Evolutionary conservation across 139 green algal species (phyloP), one percentile per base, ranked within the genome.

Genomic region (Eudorina sp.): DNA sequence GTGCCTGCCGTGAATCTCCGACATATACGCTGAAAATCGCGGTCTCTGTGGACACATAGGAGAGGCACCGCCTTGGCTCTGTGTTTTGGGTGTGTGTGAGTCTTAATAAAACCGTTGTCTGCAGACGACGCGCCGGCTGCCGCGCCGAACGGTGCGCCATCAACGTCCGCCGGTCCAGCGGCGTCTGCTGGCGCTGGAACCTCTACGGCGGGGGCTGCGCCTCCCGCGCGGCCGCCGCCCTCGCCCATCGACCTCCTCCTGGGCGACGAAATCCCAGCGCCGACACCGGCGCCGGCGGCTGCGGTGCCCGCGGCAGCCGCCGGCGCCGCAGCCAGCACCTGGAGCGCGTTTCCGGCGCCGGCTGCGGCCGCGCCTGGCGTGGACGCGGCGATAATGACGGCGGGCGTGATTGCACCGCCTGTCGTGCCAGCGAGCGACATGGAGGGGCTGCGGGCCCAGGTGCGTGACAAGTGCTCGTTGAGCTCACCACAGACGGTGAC

Each of bases 241-340:
- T 64, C 41, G 21, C 40, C 58, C 9, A 53, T 86, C 7, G 80
- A 86, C 60, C 60, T 86, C 18, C 80, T 86, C 13, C 79, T 86
- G 1, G 80, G 80, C 3, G 80, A 86, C 41, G 80, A 86, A 43
- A 25, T 86, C 36, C 77, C 77, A 13, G 23, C 77, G 16, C 58
- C 78, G 27, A 29, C 77, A 2, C 77, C n/a, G 34, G 45, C 38
- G 4, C 18, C 31, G 34, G 6, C 76, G 19, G 53, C 51, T 23
- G 34, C 53, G 55, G 19, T 19, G 19, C 38, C 34, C 4, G 23
- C 76, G 23, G 51, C 76, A 38, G 76, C 76, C 2, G 73, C 45
- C 74, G 74, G 45, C 48, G 48, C 74, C 14, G 4, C 74, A 43
- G 14, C 40, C 41, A 11, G 21, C 29, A 25, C 55, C 31, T 72